Base-by-base conservation (phyloP, 169 alveolate genomes). In the Eimeria mitis region DNA sequence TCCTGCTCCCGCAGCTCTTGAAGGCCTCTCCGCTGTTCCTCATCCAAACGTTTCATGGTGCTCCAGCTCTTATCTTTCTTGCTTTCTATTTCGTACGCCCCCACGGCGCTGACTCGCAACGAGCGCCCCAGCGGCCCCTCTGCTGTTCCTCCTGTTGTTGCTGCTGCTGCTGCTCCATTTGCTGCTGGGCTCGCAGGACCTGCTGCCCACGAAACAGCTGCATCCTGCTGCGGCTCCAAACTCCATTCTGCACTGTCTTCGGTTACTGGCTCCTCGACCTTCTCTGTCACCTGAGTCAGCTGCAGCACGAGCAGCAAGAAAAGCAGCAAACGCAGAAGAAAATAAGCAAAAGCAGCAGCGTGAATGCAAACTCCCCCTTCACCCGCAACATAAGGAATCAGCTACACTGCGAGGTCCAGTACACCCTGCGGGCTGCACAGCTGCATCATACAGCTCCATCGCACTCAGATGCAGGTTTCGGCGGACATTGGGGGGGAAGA, bases 1-100 rank as follows among this genome's bases (percentile, higher is more conserved):
- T 85, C 92, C 47, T 85, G 92, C 92, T 85, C 92, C 16, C 92
- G 92, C 37, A 85, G 79, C 63, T 85, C 92, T 47, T 85, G 92
- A 14, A 85, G 37, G 8, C 92, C 92, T 47, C 92, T 25, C 31
- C 92, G 76, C 44, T 85, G 92, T 34, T 85, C 92, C 34, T 85
- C 92, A n/a, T 85, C 92, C 59, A 85, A 47, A 49, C 71, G 70
- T 34, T 85, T 85, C 92, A 85, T 85, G 44, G 92, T 63, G 47
- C 92, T 63, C 92, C 92, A 85, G 79, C 92, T 85, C 63, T 85
- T 85, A 76, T 85, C 92, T 42, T 56, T 56, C 63, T 85, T 85
- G 63, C 92, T 85, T 21, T 85, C 92, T n/a, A 85, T 49, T 42
- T 61, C 92, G 63, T 56, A 85, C 0, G 92, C 92, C 31, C 92